These are phyloP conservation scores for Triadica sebifera DNA, from an alignment of 345 rosid genomes.

Conservation along the genomic window DNA sequence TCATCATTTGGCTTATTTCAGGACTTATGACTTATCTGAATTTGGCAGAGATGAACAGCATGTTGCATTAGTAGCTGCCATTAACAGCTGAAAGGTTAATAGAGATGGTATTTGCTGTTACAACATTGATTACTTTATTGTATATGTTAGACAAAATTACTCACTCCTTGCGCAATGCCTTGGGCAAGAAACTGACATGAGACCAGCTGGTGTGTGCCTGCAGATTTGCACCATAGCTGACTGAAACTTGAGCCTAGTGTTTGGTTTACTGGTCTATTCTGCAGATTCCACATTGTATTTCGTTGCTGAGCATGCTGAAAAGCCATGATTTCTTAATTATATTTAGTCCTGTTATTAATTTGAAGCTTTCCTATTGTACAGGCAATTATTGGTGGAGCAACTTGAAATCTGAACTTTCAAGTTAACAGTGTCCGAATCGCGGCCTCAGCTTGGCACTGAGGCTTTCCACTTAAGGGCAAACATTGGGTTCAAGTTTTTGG, in stretches of 20 bases:
- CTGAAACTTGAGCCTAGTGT: neutral
- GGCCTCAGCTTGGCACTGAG: neutral
- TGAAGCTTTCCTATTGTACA: constrained; percentile 13
- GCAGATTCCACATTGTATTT: neutral
- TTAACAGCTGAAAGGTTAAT: constrained; percentile 78
- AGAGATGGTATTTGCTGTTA: neutral
- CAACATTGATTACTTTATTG: neutral
- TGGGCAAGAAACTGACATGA: neutral
- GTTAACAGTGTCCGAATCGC: neutral
- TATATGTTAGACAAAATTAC: neutral
- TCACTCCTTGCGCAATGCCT: neutral
- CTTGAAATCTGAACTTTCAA: constrained; percentile 11
- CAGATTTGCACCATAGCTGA: neutral
- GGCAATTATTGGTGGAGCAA: constrained; percentile 87
- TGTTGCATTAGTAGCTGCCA: constrained; percentile 65
- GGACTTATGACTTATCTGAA: constrained; percentile 88
- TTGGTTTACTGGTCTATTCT: neutral
- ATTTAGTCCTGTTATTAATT: neutral
- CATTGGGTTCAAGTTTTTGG: neutral
- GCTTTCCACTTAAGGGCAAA: neutral
- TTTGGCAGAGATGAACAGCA: constrained; percentile 79
- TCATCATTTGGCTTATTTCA: constrained; percentile 32
- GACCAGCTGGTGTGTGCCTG: neutral
- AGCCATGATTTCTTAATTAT: neutral
- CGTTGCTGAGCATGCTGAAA: neutral